phyloP scores from a whole-genome alignment of 495 filamentous ascomycete genomes.

The Aspergillus baeticus region DNA sequence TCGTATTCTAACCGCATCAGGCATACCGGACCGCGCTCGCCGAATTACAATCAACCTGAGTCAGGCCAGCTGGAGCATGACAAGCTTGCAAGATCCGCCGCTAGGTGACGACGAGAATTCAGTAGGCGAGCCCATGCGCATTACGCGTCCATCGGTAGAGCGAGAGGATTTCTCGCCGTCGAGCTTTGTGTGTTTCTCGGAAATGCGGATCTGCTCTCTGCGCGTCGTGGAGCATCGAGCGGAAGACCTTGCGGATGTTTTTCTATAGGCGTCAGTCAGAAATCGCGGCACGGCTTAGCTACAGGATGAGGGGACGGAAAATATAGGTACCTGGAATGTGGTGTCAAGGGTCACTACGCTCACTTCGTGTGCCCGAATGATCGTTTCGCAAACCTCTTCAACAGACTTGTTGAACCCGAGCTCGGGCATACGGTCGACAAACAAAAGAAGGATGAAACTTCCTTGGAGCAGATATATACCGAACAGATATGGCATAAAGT shows the following conservation, averaged over 20 bases:
- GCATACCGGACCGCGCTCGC: no score
- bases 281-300: no score
- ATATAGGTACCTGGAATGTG: conserved; percentile 9
- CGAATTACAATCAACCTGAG: not conserved
- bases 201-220: conserved; percentile 9
- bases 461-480: conserved; percentile 12
- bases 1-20: no score
- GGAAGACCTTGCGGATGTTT: conserved; percentile 14
- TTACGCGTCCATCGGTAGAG: conserved; percentile 12
- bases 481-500: conserved; percentile 12
- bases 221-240: conserved; percentile 14
- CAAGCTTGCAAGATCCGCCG: not conserved
- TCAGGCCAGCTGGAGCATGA: no score
- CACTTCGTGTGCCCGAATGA: conserved; percentile 12
- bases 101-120: not conserved
- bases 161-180: conserved; percentile 9
- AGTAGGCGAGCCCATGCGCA: conserved; percentile 11
- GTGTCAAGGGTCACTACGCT: conserved; percentile 11
- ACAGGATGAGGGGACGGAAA: no score
- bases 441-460: conserved; percentile 10
- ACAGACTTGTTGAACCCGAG: conserved; percentile 13
- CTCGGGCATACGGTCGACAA: conserved; percentile 12
- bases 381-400: conserved; percentile 12
- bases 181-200: conserved; percentile 10
- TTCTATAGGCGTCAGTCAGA: conserved; percentile 2